Conservation (phyloP, 176 grass and related monocot genomes). For the Cenchrus purpureus region DNA sequence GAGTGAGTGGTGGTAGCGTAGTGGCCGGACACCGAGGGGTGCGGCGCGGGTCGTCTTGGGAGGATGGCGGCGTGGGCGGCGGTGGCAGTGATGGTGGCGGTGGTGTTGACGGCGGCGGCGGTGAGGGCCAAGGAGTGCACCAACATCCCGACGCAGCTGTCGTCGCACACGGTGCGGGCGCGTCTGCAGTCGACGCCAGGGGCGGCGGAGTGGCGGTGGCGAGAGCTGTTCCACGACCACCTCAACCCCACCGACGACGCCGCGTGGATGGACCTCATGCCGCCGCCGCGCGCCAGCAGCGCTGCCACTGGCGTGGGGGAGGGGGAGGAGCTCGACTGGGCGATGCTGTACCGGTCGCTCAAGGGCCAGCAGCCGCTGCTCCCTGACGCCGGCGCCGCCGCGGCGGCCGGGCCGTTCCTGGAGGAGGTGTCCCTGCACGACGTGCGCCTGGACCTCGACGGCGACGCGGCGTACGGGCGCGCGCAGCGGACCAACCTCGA, state of each 20-base stretch:
- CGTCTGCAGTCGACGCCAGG: conserved; percentile 32
- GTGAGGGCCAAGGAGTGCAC: conserved; percentile 65
- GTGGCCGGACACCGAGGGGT: not conserved
- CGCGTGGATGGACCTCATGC: conserved; percentile 76
- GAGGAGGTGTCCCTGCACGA: conserved; percentile 70
- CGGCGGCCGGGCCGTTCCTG: conserved; percentile 33
- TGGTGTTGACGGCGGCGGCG: not conserved
- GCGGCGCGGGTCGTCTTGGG: not conserved
- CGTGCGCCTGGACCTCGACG: conserved; percentile 51
- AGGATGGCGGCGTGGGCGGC: not conserved
- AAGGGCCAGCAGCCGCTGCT: conserved; percentile 4
- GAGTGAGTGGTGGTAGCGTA: not conserved
- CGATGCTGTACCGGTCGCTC: conserved; percentile 65
- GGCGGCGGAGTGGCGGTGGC: conserved; percentile 40
- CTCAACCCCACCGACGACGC: conserved; percentile 66
- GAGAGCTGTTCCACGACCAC: conserved; percentile 57
- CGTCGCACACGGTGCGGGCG: conserved; percentile 63
- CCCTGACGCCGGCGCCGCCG: not conserved
- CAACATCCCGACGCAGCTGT: conserved; percentile 63
- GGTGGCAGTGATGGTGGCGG: not conserved
- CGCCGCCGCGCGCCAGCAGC: conserved; percentile 9
- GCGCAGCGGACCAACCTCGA: conserved; percentile 83
- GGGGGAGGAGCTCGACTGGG: conserved; percentile 66
- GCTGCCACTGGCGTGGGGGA: not conserved
- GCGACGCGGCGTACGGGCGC: conserved; percentile 48